A percentile compares a stretch with the other conserved stretches of the same genome.
Evolutionary conservation across 1,284 basidiomycete species (phyloP).

Genomic region (Irpex sp.): DNA sequence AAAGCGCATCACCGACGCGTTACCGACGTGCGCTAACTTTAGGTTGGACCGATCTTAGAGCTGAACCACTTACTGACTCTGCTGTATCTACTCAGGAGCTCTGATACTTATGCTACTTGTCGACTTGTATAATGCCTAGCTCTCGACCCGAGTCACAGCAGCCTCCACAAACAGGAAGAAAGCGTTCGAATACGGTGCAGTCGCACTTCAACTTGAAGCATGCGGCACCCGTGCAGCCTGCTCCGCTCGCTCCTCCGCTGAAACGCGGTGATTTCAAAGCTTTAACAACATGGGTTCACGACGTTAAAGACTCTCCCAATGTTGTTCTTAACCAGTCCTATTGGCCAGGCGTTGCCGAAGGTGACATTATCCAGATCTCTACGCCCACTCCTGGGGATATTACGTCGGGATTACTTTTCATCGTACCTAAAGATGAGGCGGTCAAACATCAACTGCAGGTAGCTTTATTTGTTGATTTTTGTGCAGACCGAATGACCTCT

Average conservation of each 20-base stretch:
- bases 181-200: constrained; percentile 69
- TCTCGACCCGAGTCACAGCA: constrained; percentile 63
- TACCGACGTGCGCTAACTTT: too few relatives aligned
- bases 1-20: too few relatives aligned
- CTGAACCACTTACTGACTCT: too few relatives aligned
- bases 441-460: constrained; percentile 67
- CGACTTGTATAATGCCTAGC: constrained; percentile 40
- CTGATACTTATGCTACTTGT: neutral
- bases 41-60: too few relatives aligned
- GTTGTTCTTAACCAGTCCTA: constrained; percentile 67
- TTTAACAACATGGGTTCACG: constrained; percentile 72
- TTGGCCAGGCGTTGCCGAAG: constrained; percentile 74
- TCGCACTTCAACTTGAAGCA: constrained; percentile 47
- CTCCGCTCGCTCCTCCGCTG: constrained; percentile 36
- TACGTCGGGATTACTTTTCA: constrained; percentile 59
- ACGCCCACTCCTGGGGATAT: constrained; percentile 36
- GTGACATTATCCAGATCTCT: constrained; percentile 63
- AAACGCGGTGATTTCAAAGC: constrained; percentile 57
- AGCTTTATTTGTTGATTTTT: constrained; percentile 7
- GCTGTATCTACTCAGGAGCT: neutral
- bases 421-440: constrained; percentile 55
- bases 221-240: neutral
- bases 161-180: constrained; percentile 48
- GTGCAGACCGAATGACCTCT: constrained; percentile 2
- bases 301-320: constrained; percentile 53